Conservation (phyloP, 106 monocot genomes). For the Ottelia alismoides region DNA sequence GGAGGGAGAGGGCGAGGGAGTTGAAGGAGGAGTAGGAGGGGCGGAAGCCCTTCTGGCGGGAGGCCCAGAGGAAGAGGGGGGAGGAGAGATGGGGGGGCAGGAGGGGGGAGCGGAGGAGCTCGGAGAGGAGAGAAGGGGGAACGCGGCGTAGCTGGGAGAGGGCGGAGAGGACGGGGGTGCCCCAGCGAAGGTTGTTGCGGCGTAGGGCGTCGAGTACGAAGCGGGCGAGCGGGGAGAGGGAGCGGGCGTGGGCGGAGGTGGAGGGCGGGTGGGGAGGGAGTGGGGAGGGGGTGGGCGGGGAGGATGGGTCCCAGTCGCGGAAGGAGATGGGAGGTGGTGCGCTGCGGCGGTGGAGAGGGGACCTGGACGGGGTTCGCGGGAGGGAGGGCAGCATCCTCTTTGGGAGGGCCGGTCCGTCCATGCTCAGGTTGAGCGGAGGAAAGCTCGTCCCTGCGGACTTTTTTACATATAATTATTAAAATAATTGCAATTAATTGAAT, state of each 20-base stretch:
- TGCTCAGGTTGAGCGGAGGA: too few species aligned
- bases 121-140: slow-evolving; percentile 50
- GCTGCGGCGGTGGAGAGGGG: too few species aligned
- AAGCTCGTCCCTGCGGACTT: too few species aligned
- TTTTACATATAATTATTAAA: too few species aligned
- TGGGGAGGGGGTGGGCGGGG: too few species aligned
- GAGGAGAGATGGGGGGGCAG: slow-evolving; percentile 30
- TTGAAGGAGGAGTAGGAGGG: slow-evolving; percentile 75
- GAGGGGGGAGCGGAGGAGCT: slow-evolving; percentile 55
- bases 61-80: slow-evolving; percentile 86
- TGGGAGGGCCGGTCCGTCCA: too few species aligned
- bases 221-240: slow-evolving; percentile 84
- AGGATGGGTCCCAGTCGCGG: too few species aligned
- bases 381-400: too few species aligned
- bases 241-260: slow-evolving; percentile 23
- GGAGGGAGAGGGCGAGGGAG: slow-evolving; percentile 54
- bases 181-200: slow-evolving; percentile 57
- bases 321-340: too few species aligned
- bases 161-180: slow-evolving; percentile 47
- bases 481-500: too few species aligned
- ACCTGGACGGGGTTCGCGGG: too few species aligned
- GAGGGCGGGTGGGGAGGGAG: too few species aligned
- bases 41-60: slow-evolving; percentile 59
- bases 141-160: slow-evolving; percentile 87
- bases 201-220: slow-evolving; percentile 64